These are phyloP conservation scores for Papiliotrema nemorosa DNA, from an alignment of 1,284 basidiomycete species.

Conservation along the genomic window DNA sequence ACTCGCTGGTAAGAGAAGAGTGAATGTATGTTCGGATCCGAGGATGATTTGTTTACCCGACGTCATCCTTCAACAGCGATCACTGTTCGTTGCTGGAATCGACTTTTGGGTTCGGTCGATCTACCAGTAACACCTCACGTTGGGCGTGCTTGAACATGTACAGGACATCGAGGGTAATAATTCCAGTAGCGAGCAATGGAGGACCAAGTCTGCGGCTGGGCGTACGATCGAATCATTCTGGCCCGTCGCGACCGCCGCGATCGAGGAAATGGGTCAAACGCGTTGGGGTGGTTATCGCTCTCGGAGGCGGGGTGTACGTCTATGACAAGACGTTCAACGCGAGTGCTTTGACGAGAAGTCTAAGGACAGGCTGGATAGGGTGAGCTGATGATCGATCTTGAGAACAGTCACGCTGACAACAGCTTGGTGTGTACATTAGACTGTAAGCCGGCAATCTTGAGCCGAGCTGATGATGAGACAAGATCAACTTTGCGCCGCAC, in stretches of 20 bases:
- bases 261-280: slow-evolving; percentile 23
- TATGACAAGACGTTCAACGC: slow-evolving; percentile 64
- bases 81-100: too few species aligned
- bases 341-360: slow-evolving; percentile 61
- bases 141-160: too few species aligned
- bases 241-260: neutral
- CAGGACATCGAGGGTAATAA: too few species aligned
- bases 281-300: slow-evolving; percentile 8
- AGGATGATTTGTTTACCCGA: too few species aligned
- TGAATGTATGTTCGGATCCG: too few species aligned
- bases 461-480: slow-evolving; percentile 53
- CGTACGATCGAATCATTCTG: too few species aligned
- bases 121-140: too few species aligned
- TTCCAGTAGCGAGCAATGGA: too few species aligned
- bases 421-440: slow-evolving; percentile 46
- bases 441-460: slow-evolving; percentile 23
- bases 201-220: too few species aligned
- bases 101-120: too few species aligned
- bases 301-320: slow-evolving; percentile 51
- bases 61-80: too few species aligned
- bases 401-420: neutral
- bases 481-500: slow-evolving; percentile 70
- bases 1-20: too few species aligned
- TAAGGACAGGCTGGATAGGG: slow-evolving; percentile 65
- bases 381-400: slow-evolving; percentile 16